Evolutionary conservation across 805 yeast genomes (phyloP).

Genomic region (Myxozyma geophila): DNA sequence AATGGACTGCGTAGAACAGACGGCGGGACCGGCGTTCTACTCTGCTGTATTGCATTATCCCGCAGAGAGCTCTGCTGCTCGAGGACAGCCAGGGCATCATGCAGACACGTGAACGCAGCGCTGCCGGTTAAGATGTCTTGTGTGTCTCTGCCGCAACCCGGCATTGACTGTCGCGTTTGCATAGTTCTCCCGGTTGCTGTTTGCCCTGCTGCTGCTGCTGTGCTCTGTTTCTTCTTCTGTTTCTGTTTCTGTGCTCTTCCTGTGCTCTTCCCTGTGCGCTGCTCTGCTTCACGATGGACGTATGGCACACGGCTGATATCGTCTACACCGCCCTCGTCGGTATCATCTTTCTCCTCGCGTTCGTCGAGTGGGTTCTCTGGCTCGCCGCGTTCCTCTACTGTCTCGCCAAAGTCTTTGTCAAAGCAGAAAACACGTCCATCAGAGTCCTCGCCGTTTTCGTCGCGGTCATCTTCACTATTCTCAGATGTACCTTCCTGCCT

Average conservation of each 20-base stretch:
- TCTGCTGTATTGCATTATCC: too few species aligned
- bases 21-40: neutral
- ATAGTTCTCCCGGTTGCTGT: neutral
- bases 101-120: too few species aligned
- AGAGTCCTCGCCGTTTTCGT: constrained; percentile 19
- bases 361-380: constrained; percentile 34
- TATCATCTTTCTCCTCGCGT: constrained; percentile 25
- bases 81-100: too few species aligned
- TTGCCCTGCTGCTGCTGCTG: neutral
- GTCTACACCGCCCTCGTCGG: constrained; percentile 23
- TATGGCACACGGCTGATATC: constrained; percentile 15
- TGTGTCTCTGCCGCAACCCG: too few species aligned
- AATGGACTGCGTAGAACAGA: neutral
- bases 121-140: too few species aligned
- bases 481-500: constrained; percentile 26
- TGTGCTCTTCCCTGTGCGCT: neutral
- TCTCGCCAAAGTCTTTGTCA: constrained; percentile 23
- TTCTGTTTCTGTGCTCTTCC: neutral
- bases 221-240: too few species aligned
- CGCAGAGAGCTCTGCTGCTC: too few species aligned
- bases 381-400: constrained; percentile 31
- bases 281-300: neutral
- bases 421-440: constrained; percentile 26
- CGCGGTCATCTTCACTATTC: constrained; percentile 11
- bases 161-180: too few species aligned